Evolutionary conservation across 192 early-diverging fungal genomes (phyloP).

Genomic region (Backusella parvicylindrica): DNA sequence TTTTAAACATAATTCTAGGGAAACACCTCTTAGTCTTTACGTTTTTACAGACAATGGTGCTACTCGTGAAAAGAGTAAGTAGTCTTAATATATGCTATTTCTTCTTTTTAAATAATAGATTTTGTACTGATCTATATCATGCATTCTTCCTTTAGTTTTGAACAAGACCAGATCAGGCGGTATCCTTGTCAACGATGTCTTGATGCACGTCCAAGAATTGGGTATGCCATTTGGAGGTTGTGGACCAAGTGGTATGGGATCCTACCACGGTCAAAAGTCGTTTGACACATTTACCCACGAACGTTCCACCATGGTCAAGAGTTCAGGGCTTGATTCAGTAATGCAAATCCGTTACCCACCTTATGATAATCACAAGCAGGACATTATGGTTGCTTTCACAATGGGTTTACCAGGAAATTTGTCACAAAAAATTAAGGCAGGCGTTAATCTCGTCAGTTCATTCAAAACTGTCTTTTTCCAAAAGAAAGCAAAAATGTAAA

Average conservation of each 20-base stretch:
- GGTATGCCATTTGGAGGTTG: conserved; percentile 78
- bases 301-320: conserved; percentile 20
- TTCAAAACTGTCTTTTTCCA: neutral
- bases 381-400: neutral
- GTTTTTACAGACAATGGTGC: conserved; percentile 21
- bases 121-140: neutral
- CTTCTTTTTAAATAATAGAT: neutral
- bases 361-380: neutral
- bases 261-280: conserved; percentile 69
- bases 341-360: conserved; percentile 7
- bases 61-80: conserved; percentile 1
- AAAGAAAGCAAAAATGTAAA: conserved; percentile 1
- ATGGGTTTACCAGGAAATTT: neutral
- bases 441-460: neutral
- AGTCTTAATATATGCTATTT: neutral
- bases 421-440: neutral
- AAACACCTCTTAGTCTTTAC: conserved; percentile 23
- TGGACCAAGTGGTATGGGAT: conserved; percentile 73
- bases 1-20: neutral
- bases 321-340: neutral
- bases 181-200: conserved; percentile 69
- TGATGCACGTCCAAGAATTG: conserved; percentile 52
- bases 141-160: conserved; percentile 18
- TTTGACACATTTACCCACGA: conserved; percentile 74
- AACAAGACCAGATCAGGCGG: conserved; percentile 61